Percentiles rank a stretch among this genome's conserved stretches.
Conservation (phyloP, 169 alveolate species). For the Plasmodium vivax region DNA sequence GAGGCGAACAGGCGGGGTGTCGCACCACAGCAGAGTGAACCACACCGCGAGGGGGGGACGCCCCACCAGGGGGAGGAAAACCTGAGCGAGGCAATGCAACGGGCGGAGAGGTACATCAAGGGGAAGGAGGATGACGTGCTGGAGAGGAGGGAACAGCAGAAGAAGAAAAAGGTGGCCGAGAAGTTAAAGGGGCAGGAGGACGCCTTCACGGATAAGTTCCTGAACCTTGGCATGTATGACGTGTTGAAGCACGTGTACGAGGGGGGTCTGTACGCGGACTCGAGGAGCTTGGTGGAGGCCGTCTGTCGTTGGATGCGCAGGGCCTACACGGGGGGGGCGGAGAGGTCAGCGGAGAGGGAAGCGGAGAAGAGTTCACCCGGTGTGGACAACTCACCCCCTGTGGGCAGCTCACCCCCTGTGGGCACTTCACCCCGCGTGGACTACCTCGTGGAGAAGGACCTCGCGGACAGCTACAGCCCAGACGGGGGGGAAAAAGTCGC, state of each 20-base stretch:
- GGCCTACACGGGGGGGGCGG: not conserved
- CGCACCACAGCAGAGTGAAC: not conserved
- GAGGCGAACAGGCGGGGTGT: not conserved
- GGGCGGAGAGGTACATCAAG: constrained; percentile 43
- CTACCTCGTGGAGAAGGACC: constrained; percentile 12
- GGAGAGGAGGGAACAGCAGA: constrained; percentile 54
- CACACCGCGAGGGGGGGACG: not conserved
- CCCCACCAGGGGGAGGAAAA: not conserved
- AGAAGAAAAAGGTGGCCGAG: constrained; percentile 43
- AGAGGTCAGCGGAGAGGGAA: too few relatives aligned
- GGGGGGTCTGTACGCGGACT: constrained; percentile 1
- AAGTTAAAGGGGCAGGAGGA: constrained; percentile 51
- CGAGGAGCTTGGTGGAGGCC: constrained; percentile 53
- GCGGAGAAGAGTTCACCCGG: not conserved
- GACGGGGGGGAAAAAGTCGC: constrained; percentile 7
- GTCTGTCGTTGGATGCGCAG: constrained; percentile 56
- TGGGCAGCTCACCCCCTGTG: not conserved
- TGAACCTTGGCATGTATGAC: constrained; percentile 55
- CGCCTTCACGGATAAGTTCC: constrained; percentile 33
- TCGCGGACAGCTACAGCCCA: constrained; percentile 10
- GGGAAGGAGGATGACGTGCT: constrained; percentile 63
- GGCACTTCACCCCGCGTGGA: not conserved
- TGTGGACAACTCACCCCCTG: not conserved
- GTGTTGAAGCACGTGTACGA: constrained; percentile 49
- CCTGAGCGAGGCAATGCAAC: constrained; percentile 27